Base-by-base conservation (phyloP, 2,329 filamentous ascomycete species). In the Aspergillus sp. region DNA sequence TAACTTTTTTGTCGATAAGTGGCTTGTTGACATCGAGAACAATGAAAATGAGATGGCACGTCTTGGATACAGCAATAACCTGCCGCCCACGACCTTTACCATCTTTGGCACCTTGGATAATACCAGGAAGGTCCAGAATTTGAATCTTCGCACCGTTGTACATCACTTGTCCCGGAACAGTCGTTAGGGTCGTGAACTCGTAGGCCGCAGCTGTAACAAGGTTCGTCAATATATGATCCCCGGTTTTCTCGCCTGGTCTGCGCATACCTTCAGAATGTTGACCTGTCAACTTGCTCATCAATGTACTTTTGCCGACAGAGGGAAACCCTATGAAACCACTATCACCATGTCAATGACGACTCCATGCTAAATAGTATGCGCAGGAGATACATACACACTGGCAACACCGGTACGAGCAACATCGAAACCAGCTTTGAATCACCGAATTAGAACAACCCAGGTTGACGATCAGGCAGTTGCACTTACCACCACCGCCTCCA, bases 11-110 rank as follows among this genome's bases (percentile, higher is more conserved):
- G 78, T 99, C 95, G 15, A 93, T 96, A 67, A 99, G 81, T 22
- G 95, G 95, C 78, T 99, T 99, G 80, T 98, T 98, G 70, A 99
- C 95, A 71, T 99, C 95, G 55, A 99, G 83, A 48, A 99, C 91
- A 71, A 99, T 99, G 78, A 98, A 98, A 68, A 99, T 99, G 68
- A 99, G 79, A 82, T 99, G 90, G 79, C 95, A 99, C 17, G 95
- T 98, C 82, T 99, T 99, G 59, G 95, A 93, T 48, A 99, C 95
- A 8, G 95, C 95, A 80, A 99, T 99, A 71, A 99, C 95, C 80
- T 99, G 95, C 67, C 93, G 87, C 83, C 95, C 95, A 82, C 95
- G 88, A 80, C 95, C 95, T 73, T 96, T 96, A 64, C 95, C 95
- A 74, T 99, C 95, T 78, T 99, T 98, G 67, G 95, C 95, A 72